Evolutionary conservation across 768 basidiomycete species (phyloP).

Genomic region (Termitomyces sp.): DNA sequence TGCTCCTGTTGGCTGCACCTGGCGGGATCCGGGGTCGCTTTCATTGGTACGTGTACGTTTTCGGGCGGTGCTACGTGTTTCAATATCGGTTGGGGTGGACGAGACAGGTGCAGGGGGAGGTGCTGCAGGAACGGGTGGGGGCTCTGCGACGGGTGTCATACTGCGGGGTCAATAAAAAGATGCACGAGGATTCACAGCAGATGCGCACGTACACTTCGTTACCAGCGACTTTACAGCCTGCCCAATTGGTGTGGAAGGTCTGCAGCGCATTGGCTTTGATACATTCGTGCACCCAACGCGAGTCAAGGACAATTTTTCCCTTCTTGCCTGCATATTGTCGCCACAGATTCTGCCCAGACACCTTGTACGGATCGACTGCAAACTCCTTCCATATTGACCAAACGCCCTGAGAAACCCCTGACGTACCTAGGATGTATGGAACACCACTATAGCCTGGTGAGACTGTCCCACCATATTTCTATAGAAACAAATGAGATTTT

Average conservation of each 20-base stretch:
- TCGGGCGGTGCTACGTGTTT: constrained; percentile 6
- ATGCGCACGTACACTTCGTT: constrained; percentile 53
- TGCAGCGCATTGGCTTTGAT: constrained; percentile 63
- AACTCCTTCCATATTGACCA: constrained; percentile 8
- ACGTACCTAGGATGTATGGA: constrained; percentile 72
- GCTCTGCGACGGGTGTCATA: constrained; percentile 15
- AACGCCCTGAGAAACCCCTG: constrained; percentile 3
- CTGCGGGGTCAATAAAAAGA: constrained; percentile 2
- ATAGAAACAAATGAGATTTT: constrained; percentile 8
- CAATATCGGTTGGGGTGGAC: constrained; percentile 2
- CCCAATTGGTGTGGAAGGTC: constrained; percentile 74
- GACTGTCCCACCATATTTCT: constrained; percentile 77
- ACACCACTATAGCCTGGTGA: constrained; percentile 75
- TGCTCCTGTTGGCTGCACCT: constrained; percentile 11
- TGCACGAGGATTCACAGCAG: not conserved
- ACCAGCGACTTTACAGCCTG: constrained; percentile 75
- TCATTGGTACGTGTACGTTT: constrained; percentile 9
- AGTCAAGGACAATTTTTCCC: constrained; percentile 69
- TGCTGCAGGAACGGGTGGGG: constrained; percentile 6
- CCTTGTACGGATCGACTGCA: constrained; percentile 72
- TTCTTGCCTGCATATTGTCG: constrained; percentile 78
- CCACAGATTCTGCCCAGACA: constrained; percentile 76
- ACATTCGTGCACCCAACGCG: constrained; percentile 75
- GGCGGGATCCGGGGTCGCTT: constrained; percentile 6
- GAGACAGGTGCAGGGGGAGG: constrained; percentile 4